Conservation (phyloP, 176 grass and related monocot species). For the sorghum (Sorghum bicolor) region Sorghum_bicolor_NCBIv3 NC_012870.2:68149001-68149500, state of each 20-base stretch:
- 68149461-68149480: constrained; percentile 61
- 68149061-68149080: constrained; percentile 14
- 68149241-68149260: not conserved
- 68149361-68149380: not conserved
- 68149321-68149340: not conserved
- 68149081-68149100: not conserved
- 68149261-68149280: constrained; percentile 15
- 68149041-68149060: not conserved
- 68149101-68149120: not conserved
- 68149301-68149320: not conserved
- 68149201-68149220: not conserved
- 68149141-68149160: not conserved
- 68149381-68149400: not conserved
- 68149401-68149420: not conserved
- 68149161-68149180: constrained; percentile 17
- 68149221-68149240: not conserved
- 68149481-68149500: constrained; percentile 69
- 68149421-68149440: constrained; percentile 24
- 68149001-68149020: not conserved
- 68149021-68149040: constrained; percentile 8
- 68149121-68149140: not conserved
- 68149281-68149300: not conserved
- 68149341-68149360: not conserved
- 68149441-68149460: constrained; percentile 40
- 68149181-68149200: constrained; percentile 3